phyloP scores from a whole-genome alignment of 2,329 filamentous ascomycete genomes.

The Peltaster fructicola region DNA sequence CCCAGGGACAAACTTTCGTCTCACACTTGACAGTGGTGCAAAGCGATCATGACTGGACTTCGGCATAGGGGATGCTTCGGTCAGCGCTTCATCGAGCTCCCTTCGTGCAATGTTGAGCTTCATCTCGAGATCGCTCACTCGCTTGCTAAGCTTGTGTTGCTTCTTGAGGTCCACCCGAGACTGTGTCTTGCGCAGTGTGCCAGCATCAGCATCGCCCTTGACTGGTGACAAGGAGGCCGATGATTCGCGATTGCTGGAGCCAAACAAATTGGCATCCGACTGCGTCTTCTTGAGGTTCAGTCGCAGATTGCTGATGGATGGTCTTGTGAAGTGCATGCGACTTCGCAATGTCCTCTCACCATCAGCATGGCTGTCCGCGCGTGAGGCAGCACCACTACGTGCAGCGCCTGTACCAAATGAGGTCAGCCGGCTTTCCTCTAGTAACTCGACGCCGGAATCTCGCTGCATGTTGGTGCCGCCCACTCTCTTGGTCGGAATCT shows the following conservation, averaged over 20 bases:
- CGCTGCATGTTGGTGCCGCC: no score
- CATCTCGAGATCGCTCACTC: slow-evolving; percentile 41
- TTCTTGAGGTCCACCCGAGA: slow-evolving; percentile 40
- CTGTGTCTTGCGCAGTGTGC: slow-evolving; percentile 26
- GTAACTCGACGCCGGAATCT: slow-evolving; percentile 15
- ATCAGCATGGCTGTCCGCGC: slow-evolving; percentile 5
- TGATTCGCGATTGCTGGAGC: slow-evolving; percentile 16
- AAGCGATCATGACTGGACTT: slow-evolving; percentile 20
- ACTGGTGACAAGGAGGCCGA: slow-evolving; percentile 15
- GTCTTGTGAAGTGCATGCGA: slow-evolving; percentile 14
- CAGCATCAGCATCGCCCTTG: slow-evolving; percentile 12
- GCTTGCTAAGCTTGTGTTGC: slow-evolving; percentile 39
- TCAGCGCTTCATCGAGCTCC: slow-evolving; percentile 34
- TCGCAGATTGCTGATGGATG: slow-evolving; percentile 18
- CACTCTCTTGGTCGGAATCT: slow-evolving; percentile 18
- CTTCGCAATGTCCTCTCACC: slow-evolving; percentile 9
- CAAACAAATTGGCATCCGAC: slow-evolving; percentile 16
- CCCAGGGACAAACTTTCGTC: slow-evolving; percentile 18
- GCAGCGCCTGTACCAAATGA: slow-evolving; percentile 7
- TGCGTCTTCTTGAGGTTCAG: slow-evolving; percentile 16
- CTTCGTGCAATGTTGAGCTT: slow-evolving; percentile 38
- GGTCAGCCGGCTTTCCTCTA: slow-evolving; percentile 6
- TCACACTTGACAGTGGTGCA: slow-evolving; percentile 15
- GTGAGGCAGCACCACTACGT: slow-evolving; percentile 5
- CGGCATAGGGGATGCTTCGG: slow-evolving; percentile 23